Percentiles rank a stretch among this genome's conserved stretches.
Conservation (phyloP, 257 asterid species). For the Mitragyna speciosa region DNA sequence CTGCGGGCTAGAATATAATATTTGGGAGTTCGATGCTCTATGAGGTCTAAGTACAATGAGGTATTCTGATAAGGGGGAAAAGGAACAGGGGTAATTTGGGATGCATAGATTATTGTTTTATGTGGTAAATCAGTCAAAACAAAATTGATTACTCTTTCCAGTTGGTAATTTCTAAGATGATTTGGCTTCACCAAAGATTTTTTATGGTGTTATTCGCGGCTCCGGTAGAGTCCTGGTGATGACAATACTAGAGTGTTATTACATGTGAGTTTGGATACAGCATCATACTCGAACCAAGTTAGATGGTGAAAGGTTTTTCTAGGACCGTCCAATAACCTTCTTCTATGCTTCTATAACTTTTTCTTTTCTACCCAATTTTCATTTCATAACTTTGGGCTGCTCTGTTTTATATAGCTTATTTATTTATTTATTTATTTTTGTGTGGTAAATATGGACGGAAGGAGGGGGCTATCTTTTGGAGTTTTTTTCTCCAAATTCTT, state of each 20-base stretch:
- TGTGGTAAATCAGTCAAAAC: not conserved
- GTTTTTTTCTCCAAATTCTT: not conserved
- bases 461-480: not conserved
- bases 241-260: not conserved
- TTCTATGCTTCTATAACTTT: no score
- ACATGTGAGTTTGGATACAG: not conserved
- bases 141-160: no score
- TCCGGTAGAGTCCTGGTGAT: not conserved
- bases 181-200: no score
- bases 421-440: no score
- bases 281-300: not conserved
- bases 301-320: no score
- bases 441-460: no score
- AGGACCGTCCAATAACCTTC: no score
- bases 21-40: not conserved
- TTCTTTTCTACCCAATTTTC: no score
- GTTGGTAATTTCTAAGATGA: no score
- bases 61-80: not conserved
- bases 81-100: not conserved
- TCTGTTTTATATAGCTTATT: no score
- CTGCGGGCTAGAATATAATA: not conserved
- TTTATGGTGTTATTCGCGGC: no score
- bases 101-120: not conserved
- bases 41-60: no score
- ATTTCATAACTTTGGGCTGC: not conserved